Evolutionary conservation across 331 rosid species (phyloP).

Genomic region (Erythrophleum ivorense): DNA sequence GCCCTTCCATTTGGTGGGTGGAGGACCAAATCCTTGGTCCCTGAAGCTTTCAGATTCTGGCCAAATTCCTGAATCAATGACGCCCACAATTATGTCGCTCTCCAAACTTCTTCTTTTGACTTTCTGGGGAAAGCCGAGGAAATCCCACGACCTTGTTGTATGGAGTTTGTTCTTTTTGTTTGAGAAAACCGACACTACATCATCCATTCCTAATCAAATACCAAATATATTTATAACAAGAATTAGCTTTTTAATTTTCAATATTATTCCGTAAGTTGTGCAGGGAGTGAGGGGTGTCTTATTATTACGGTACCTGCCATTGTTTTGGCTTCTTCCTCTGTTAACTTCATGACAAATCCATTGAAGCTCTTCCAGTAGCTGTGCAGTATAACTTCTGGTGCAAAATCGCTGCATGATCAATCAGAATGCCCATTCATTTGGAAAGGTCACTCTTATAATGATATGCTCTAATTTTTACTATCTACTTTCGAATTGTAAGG

Average conservation of each 20-base stretch:
- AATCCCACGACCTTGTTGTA: conserved; percentile 21
- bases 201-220: conserved; percentile 4
- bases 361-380: too few relatives aligned
- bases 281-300: not conserved
- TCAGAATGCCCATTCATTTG: too few relatives aligned
- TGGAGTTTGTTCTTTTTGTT: not conserved
- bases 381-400: not conserved
- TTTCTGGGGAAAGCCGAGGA: not conserved
- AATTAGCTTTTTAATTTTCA: too few relatives aligned
- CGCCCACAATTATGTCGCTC: not conserved
- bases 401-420: not conserved
- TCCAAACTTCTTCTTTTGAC: not conserved
- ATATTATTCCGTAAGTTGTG: too few relatives aligned
- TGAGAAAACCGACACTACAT: not conserved
- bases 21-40: not conserved
- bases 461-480: too few relatives aligned
- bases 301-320: not conserved
- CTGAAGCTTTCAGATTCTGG: not conserved
- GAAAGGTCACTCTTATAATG: too few relatives aligned
- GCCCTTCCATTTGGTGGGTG: not conserved
- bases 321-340: conserved; percentile 13
- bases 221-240: not conserved
- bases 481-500: too few relatives aligned
- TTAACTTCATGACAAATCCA: conserved; percentile 12
- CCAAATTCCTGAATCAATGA: not conserved